These are phyloP conservation scores for Crithidia expoeki DNA, from an alignment of 208 protist genomes.

Conservation along the genomic window DNA sequence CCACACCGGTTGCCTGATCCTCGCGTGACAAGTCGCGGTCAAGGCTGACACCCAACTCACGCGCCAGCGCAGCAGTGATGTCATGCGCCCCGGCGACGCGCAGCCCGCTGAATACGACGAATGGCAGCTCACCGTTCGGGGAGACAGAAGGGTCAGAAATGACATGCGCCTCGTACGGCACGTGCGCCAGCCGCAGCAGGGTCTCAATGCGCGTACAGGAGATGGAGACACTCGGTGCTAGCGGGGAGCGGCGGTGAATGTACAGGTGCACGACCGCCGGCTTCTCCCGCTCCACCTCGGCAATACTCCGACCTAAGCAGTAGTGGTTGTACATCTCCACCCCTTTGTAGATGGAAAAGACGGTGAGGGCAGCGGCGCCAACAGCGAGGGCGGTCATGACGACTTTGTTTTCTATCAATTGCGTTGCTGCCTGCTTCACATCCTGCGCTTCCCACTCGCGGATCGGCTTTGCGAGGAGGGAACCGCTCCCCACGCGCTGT, in stretches of 20 bases:
- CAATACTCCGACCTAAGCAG: slow-evolving; percentile 29
- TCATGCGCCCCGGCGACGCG: slow-evolving; percentile 19
- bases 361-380: slow-evolving; percentile 45
- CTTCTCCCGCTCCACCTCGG: slow-evolving; percentile 31
- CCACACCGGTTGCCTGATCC: slow-evolving; percentile 43
- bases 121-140: slow-evolving; percentile 43
- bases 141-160: slow-evolving; percentile 39
- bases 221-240: slow-evolving; percentile 44
- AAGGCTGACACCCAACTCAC: slow-evolving; percentile 34
- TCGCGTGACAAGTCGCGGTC: slow-evolving; percentile 37
- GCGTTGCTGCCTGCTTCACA: slow-evolving; percentile 12
- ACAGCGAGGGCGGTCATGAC: slow-evolving; percentile 32
- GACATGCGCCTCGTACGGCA: slow-evolving; percentile 53
- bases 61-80: slow-evolving; percentile 44
- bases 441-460: slow-evolving; percentile 7
- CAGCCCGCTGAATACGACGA: slow-evolving; percentile 39
- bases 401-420: slow-evolving; percentile 24
- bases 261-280: slow-evolving; percentile 50
- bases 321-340: slow-evolving; percentile 49
- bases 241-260: slow-evolving; percentile 41
- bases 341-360: slow-evolving; percentile 53
- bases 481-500: slow-evolving; percentile 4
- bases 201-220: slow-evolving; percentile 55
- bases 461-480: slow-evolving; percentile 12
- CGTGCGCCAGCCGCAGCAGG: slow-evolving; percentile 51